A percentile compares a stretch with the other conserved stretches of the same genome.
phyloP scores from a whole-genome alignment of 2,329 filamentous ascomycete genomes.

The Colletotrichum liriopes region DNA sequence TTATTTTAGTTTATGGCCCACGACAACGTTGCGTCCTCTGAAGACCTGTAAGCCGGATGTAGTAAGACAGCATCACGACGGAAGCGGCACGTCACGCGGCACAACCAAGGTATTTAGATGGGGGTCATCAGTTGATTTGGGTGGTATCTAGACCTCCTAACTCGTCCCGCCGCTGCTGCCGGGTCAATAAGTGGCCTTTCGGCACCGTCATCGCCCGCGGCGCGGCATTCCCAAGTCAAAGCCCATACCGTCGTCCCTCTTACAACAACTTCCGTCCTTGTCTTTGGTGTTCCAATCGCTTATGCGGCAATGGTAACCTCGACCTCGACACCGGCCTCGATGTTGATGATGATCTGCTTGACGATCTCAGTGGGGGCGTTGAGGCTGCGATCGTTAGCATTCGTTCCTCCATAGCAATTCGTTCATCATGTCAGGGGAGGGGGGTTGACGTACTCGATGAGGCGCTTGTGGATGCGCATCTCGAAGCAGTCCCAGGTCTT shows the following conservation, averaged over 20 bases:
- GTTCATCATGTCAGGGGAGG: not conserved
- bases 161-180: conserved; percentile 31
- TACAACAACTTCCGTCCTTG: conserved; percentile 5
- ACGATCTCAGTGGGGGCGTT: conserved; percentile 98
- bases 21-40: no score
- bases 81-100: not conserved
- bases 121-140: conserved; percentile 38
- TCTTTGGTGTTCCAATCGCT: conserved; percentile 46
- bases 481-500: conserved; percentile 99
- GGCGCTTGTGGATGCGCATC: conserved; percentile 99
- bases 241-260: conserved; percentile 35
- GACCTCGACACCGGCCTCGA: conserved; percentile 93
- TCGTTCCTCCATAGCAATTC: not conserved
- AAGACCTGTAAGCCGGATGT: not conserved
- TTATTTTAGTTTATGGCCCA: not conserved
- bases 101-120: not conserved
- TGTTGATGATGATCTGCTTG: conserved; percentile 98
- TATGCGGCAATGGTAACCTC: conserved; percentile 94
- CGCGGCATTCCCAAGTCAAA: conserved; percentile 30
- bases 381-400: conserved; percentile 67
- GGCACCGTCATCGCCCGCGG: not conserved
- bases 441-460: conserved; percentile 82
- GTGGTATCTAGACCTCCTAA: conserved; percentile 42
- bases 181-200: conserved; percentile 16
- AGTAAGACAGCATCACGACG: not conserved